Percentiles rank a stretch among this genome's conserved stretches.
Conservation (phyloP, 306 rosid genomes). For the Prunus kanzakura region DNA sequence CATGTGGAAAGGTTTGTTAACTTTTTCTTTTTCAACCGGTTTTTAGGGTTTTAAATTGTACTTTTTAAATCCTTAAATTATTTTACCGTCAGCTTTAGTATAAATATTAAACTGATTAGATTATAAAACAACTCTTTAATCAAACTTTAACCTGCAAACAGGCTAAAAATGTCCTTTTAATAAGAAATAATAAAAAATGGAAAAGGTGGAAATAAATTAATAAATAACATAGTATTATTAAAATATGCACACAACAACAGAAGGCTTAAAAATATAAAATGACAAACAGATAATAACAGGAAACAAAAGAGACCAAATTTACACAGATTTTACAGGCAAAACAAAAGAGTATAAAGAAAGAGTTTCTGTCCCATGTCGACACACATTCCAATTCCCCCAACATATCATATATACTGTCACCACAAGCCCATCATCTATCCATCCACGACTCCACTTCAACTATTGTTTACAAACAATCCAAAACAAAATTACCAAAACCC, state of each 20-base stretch:
- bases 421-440: not conserved
- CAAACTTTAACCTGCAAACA: not conserved
- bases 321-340: slow-evolving; percentile 38
- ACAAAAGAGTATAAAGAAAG: slow-evolving; percentile 8
- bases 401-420: not conserved
- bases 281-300: not conserved
- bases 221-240: not conserved
- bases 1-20: no score
- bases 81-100: not conserved
- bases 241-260: not conserved
- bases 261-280: not conserved
- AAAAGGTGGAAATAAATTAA: not conserved
- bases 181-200: not conserved
- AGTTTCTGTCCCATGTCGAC: not conserved
- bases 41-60: no score
- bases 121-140: no score
- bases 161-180: not conserved
- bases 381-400: slow-evolving; percentile 20
- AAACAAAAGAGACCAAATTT: slow-evolving; percentile 23
- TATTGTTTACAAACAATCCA: slow-evolving; percentile 26
- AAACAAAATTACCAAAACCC: slow-evolving; percentile 8
- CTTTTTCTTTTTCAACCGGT: no score
- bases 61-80: not conserved
- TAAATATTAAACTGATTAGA: not conserved
- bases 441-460: not conserved